Evolutionary conservation across 2,329 filamentous ascomycete genomes (phyloP), one percentile per base, ranked within the genome.

Genomic region (Aureobasidium subglaciale): DNA sequence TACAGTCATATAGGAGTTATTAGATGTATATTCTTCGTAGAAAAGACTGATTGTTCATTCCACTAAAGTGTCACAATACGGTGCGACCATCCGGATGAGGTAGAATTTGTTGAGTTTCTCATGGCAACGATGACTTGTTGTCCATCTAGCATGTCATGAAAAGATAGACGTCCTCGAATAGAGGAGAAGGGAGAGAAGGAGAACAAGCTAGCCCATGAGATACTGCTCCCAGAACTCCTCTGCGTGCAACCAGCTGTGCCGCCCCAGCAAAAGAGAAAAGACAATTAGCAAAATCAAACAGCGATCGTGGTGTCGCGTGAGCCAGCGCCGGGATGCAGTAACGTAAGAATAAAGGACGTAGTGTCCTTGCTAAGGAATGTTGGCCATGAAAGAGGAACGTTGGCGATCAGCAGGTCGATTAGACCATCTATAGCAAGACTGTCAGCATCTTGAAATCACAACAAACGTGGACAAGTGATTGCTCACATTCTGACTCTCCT

Each of bases 401-500:
- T 22, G 16, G 30, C 48, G 48, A 10, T 30, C 48, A 11, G 48
- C 9, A 7, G 48, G 29, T 20, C 29, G 50, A 35, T 54, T 54
- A 9, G 50, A 54, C 50, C 50, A 54, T 54, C 50, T 54, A n/a
- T 20, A 5, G 24, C 20, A 18, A 11, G 10, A 13, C 1, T 8
- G 15, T 42, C 25, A 54, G 50, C 37, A 37, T 4, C 2, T 11
- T 5, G 3, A 22, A 5, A 18, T 32, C 16, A 7, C 24, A 27
- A 34, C 8, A 15, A 3, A 40, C 9, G 22, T 27, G 27, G 18
- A 16, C n/a, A 18, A 27, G 20, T 8, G 9, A 25, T 7, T n/a
- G 75, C 87, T 77, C 76, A 96, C 87, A 99, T 90, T 72, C 86
- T 85, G 60, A 97, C 85, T 67, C 81, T 84, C 54, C 80, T 78